A percentile compares a stretch with the other conserved stretches of the same genome.
Evolutionary conservation across 176 grass and related monocot species (phyloP).

Genomic region (Musa beccarii): DNA sequence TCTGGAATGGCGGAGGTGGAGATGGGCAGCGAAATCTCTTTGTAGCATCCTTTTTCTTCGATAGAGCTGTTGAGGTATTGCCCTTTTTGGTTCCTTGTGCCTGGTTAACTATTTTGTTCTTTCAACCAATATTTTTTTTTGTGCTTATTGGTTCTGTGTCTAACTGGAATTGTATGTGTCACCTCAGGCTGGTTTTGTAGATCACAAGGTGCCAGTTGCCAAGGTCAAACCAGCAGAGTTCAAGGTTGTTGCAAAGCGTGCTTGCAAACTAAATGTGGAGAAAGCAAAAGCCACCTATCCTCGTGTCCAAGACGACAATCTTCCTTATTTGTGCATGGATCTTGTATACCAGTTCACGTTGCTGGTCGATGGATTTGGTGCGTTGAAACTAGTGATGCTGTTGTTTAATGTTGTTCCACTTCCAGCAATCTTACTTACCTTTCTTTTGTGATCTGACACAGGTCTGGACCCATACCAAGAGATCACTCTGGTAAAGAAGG

Average conservation of each 20-base stretch:
- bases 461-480: constrained; percentile 4
- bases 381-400: neutral
- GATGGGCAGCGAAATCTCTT: constrained; percentile 92
- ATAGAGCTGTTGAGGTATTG: constrained; percentile 78
- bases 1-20: constrained; percentile 97
- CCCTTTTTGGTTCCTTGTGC: neutral
- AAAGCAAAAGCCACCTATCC: constrained; percentile 57
- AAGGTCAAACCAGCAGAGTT: constrained; percentile 75
- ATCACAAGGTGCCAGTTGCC: constrained; percentile 38
- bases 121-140: neutral
- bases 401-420: neutral
- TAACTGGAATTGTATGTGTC: neutral
- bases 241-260: constrained; percentile 62
- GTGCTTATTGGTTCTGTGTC: no score
- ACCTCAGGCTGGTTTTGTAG: constrained; percentile 72
- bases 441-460: neutral
- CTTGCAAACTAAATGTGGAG: constrained; percentile 80
- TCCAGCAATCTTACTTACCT: neutral
- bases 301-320: constrained; percentile 45
- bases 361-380: constrained; percentile 97
- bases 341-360: constrained; percentile 95
- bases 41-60: constrained; percentile 98
- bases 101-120: neutral
- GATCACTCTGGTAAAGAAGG: constrained; percentile 22
- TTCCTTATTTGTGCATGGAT: constrained; percentile 96